phyloP scores from a whole-genome alignment of 352 stramenopile genomes.

The Phytophthora lateralis region DNA sequence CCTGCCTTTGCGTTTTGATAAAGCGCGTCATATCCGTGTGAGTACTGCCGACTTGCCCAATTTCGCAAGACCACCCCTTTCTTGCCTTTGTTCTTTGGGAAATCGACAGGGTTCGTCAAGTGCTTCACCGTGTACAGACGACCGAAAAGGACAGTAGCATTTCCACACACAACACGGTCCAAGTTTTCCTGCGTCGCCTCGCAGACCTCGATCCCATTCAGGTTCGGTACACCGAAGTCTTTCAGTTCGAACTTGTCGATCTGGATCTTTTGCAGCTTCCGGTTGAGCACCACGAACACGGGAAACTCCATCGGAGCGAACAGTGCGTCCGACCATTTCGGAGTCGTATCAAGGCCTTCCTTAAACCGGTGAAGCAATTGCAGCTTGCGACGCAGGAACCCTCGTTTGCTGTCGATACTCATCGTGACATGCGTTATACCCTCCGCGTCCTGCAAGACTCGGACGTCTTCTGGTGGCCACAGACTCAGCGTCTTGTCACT shows the following conservation, averaged over 20 bases:
- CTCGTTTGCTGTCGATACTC: slow-evolving; percentile 26
- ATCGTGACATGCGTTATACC: slow-evolving; percentile 30
- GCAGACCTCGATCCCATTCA: slow-evolving; percentile 47
- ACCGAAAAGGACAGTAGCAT: slow-evolving; percentile 40
- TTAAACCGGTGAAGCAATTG: slow-evolving; percentile 55
- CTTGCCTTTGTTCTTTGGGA: slow-evolving; percentile 35
- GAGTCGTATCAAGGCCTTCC: slow-evolving; percentile 18
- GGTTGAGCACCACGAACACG: slow-evolving; percentile 29
- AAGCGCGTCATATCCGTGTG: slow-evolving; percentile 58
- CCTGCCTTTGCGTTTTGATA: slow-evolving; percentile 29
- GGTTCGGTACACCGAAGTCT: slow-evolving; percentile 40
- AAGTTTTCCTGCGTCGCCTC: slow-evolving; percentile 51
- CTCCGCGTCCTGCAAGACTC: slow-evolving; percentile 21
- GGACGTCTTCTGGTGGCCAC: slow-evolving; percentile 15
- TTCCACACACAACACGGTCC: slow-evolving; percentile 11
- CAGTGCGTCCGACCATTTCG: slow-evolving; percentile 42
- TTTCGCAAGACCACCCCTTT: slow-evolving; percentile 19
- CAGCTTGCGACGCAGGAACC: slow-evolving; percentile 52
- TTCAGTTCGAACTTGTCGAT: slow-evolving; percentile 37
- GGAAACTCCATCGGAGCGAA: slow-evolving; percentile 48
- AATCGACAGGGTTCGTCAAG: slow-evolving; percentile 31
- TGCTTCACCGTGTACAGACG: slow-evolving; percentile 38
- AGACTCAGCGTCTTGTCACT: slow-evolving; percentile 17
- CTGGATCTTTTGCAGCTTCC: slow-evolving; percentile 19
- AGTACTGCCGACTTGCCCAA: slow-evolving; percentile 49